A percentile compares a stretch with the other conserved stretches of the same genome.
These are phyloP conservation scores for Monilinia vaccinii-corymbosi DNA, from an alignment of 2,329 filamentous ascomycete species.

Conservation along the genomic window DNA sequence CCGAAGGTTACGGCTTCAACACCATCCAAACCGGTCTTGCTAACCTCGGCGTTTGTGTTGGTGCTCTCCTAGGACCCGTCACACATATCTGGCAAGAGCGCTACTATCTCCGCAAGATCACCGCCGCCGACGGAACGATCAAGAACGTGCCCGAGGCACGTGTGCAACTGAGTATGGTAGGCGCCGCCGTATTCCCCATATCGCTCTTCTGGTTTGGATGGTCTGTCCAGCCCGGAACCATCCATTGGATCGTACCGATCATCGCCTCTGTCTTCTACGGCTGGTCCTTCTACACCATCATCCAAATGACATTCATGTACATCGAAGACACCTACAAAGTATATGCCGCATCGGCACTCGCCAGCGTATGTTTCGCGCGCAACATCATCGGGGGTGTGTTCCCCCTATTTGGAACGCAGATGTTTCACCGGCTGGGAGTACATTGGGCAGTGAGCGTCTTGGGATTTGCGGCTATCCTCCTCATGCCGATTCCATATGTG, in stretches of 20 bases:
- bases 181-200: constrained; percentile 40
- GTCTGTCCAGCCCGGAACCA: constrained; percentile 43
- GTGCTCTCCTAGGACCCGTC: constrained; percentile 52
- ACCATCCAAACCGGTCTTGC: constrained; percentile 30
- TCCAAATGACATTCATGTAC: constrained; percentile 40
- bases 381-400: constrained; percentile 49
- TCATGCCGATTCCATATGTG: constrained; percentile 45
- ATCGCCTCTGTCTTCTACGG: constrained; percentile 47
- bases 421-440: constrained; percentile 32
- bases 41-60: constrained; percentile 33
- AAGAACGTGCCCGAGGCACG: constrained; percentile 58
- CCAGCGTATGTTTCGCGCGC: constrained; percentile 49
- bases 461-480: constrained; percentile 37
- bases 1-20: constrained; percentile 31
- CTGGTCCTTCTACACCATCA: constrained; percentile 51
- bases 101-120: constrained; percentile 42
- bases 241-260: constrained; percentile 44
- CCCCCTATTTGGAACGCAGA: constrained; percentile 51
- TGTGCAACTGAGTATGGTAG: constrained; percentile 62
- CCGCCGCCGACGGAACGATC: constrained; percentile 9
- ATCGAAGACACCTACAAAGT: constrained; percentile 47
- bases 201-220: constrained; percentile 54
- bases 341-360: constrained; percentile 48
- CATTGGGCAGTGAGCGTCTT: constrained; percentile 32
- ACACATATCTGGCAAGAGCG: constrained; percentile 65